phyloP scores from a whole-genome alignment of 208 protist species.

The Acanthamoeba quina region DNA sequence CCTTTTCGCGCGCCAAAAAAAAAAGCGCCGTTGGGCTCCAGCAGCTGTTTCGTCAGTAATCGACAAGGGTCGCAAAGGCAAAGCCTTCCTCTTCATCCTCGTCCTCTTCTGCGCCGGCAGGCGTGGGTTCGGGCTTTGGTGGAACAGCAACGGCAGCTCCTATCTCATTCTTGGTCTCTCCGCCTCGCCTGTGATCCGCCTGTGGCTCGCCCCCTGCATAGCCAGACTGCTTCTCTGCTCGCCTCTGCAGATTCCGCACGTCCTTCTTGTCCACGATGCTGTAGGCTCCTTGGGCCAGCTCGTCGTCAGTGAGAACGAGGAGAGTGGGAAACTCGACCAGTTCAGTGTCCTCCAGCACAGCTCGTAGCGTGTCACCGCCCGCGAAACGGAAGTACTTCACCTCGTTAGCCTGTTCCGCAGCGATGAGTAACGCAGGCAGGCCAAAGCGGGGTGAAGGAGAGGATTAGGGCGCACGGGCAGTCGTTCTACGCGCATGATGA shows the following conservation, averaged over 20 bases:
- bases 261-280: not conserved
- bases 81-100: constrained; percentile 43
- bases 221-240: not conserved
- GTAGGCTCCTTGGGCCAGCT: not conserved
- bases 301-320: not conserved
- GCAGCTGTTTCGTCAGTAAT: not conserved
- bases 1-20: not conserved
- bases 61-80: constrained; percentile 33
- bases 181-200: not conserved
- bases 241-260: not conserved
- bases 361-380: not conserved
- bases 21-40: not conserved
- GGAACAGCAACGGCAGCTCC: not conserved
- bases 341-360: constrained; percentile 24
- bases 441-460: not conserved
- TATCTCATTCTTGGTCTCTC: not conserved
- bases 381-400: constrained; percentile 25
- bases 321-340: constrained; percentile 37
- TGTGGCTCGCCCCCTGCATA: not conserved
- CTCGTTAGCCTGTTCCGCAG: constrained; percentile 6
- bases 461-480: not conserved
- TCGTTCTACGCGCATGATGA: constrained; percentile 48
- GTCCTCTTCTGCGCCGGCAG: not conserved
- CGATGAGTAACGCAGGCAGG: not conserved
- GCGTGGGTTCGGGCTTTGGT: not conserved